Evolutionary conservation across 495 filamentous ascomycete species (phyloP).

Genomic region (Aspergillus leporis): DNA sequence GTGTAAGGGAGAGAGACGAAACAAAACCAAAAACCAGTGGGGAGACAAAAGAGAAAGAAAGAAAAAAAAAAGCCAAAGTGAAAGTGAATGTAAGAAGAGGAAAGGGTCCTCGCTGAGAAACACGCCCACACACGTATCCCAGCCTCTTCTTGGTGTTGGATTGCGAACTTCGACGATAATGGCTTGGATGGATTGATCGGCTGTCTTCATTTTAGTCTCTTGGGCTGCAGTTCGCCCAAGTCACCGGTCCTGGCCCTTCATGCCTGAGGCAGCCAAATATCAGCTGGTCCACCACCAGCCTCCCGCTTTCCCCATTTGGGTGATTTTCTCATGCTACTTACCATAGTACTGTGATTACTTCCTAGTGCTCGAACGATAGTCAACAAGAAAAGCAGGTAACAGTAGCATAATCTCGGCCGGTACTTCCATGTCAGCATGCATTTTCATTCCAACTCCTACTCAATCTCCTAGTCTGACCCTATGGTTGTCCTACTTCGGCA

Average conservation of each 20-base stretch:
- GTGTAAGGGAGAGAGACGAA: slow-evolving; percentile 14
- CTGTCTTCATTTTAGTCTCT: not conserved
- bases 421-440: not conserved
- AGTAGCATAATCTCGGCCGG: too few species aligned
- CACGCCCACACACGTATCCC: slow-evolving; percentile 1
- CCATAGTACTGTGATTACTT: not conserved
- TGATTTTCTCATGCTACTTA: not conserved
- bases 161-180: not conserved
- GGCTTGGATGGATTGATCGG: not conserved
- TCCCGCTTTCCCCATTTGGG: not conserved
- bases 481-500: not conserved
- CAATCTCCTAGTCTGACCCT: not conserved
- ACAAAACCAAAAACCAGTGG: not conserved
- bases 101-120: not conserved
- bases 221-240: not conserved
- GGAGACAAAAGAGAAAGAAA: slow-evolving; percentile 8
- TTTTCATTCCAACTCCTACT: not conserved
- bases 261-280: slow-evolving; percentile 2
- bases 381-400: too few species aligned
- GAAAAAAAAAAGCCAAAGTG: not conserved
- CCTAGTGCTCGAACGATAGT: not conserved
- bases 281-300: not conserved
- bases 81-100: not conserved
- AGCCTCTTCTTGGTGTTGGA: slow-evolving; percentile 2
- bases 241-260: not conserved